phyloP scores from a whole-genome alignment of 805 yeast species.

The Grigorovia humatica region DNA sequence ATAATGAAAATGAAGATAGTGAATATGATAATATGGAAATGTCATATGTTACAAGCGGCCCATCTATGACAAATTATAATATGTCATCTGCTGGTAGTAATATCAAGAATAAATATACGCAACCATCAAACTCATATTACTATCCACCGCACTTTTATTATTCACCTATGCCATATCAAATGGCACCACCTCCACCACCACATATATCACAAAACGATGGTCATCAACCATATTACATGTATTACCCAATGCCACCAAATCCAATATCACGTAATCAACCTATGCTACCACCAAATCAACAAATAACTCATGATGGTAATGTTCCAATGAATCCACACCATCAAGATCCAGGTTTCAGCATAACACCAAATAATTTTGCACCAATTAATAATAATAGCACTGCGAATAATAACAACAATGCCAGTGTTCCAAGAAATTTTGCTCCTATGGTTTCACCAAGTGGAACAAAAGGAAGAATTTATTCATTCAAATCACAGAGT shows the following conservation, averaged over 20 bases:
- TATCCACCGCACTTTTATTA: constrained; percentile 22
- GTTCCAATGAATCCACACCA: not conserved
- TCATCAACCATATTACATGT: constrained; percentile 24
- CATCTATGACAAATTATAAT: constrained; percentile 19
- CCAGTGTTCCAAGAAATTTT: not conserved
- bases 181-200: constrained; percentile 5
- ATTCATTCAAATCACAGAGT: not conserved
- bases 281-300: not conserved
- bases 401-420: not conserved
- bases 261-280: constrained; percentile 2
- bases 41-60: constrained; percentile 2
- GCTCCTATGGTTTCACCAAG: not conserved
- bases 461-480: not conserved
- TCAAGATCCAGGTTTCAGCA: not conserved
- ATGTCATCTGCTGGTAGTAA: constrained; percentile 23
- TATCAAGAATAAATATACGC: constrained; percentile 6
- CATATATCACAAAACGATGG: not conserved
- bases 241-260: constrained; percentile 24
- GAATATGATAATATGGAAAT: not conserved
- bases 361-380: not conserved
- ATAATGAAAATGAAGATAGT: constrained; percentile 5
- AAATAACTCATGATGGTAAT: not conserved
- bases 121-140: constrained; percentile 17
- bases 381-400: not conserved
- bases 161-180: constrained; percentile 23